Base-by-base conservation (phyloP, 306 rosid genomes). In the Cucumis melo region DNA sequence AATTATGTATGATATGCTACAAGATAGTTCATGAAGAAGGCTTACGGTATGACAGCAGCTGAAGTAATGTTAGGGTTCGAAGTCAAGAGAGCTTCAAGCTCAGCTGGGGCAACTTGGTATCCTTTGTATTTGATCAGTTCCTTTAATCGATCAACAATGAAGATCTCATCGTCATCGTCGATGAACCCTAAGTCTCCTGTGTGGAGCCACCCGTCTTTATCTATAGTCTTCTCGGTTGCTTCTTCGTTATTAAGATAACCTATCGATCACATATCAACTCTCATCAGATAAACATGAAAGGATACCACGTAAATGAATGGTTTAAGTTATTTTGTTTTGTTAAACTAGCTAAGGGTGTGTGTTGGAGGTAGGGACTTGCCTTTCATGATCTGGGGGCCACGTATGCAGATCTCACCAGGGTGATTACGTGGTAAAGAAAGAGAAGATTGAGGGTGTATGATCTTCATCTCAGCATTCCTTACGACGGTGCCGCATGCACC, bases 81-180 rank as follows among this genome's bases (percentile, higher is more conserved):
- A 29, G 87, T 87, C 46, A 91, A 88, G 46, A 93, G 85, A 56
- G 97, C 91, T 74, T 93, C 98, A 5, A 93, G 93, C 80, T 93
- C 96, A 23, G 97, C 97, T 1, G 96, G 98, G 65, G 96, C 97
- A 1, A 93, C 98, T 59, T 93, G 98, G 73, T 88, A 91, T 9
- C 96, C 97, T 78, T 93, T 93, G 91, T 91, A 93, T 76, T 93
- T 93, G 77, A 93, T 93, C 14, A 93, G 76, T 77, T 93, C 98
- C 81, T 93, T 93, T 41, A 93, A 63, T 55, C 96, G 85, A 65
- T 93, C 98, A 10, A 93, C 91, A 24, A 93, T 91, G 87, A 91
- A 93, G 59, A 93, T 83, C 84, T 93, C 97, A 7, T 93, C 97
- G 0, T 89, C 91, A 0, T 89, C 95, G 29, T 93, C 95, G 9